These are phyloP conservation scores for Nicotiana otophora DNA, from an alignment of 257 asterid genomes.

Conservation along the genomic window DNA sequence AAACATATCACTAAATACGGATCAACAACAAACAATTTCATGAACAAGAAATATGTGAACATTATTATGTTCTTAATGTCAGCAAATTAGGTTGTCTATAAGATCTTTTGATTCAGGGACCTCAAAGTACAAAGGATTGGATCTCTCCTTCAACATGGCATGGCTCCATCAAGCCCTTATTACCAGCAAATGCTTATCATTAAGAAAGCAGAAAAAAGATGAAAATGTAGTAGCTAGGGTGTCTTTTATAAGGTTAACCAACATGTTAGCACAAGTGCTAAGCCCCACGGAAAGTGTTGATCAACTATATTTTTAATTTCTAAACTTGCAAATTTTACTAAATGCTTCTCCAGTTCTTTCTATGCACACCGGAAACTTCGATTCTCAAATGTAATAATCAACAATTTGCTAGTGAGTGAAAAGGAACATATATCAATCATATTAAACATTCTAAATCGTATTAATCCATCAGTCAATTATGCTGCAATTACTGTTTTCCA, in stretches of 20 bases:
- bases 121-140: not conserved
- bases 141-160: not conserved
- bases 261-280: not conserved
- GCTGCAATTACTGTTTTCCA: not conserved
- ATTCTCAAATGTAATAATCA: not conserved
- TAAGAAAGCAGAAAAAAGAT: not conserved
- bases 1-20: not conserved
- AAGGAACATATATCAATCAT: not conserved
- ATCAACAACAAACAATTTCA: not conserved
- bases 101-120: not conserved
- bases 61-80: not conserved
- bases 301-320: not conserved
- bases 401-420: not conserved
- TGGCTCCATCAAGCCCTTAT: not conserved
- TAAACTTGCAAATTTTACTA: not conserved
- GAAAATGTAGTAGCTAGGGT: not conserved
- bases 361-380: not conserved
- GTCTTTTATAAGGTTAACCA: not conserved
- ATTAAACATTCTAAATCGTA: not conserved
- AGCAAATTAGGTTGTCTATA: not conserved
- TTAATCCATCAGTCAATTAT: not conserved
- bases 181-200: not conserved
- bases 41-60: not conserved
- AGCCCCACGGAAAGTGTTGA: not conserved
- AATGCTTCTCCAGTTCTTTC: not conserved